Base-by-base conservation (phyloP, 1,139 yeast species). In the Scheffersomyces lignicola region DNA sequence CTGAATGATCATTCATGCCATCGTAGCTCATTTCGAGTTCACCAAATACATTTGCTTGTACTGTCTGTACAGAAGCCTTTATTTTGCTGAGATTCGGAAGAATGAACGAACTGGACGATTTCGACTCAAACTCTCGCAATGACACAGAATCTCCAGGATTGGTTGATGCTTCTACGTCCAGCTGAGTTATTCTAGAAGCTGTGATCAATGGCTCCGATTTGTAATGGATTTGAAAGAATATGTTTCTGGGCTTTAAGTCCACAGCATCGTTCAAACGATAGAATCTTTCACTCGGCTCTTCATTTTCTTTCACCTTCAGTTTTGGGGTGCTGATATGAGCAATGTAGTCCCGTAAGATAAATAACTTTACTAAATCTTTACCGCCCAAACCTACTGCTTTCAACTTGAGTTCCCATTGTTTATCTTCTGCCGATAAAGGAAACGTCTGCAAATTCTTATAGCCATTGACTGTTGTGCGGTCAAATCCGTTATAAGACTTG, bases 301-400 rank as follows among this genome's bases (percentile, higher is more conserved):
- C 9, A 28, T 14, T 4, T 20, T 18, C 11, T 29, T 21, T 31
- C 11, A 18, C 31, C 20, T 4, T 8, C 9, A 4, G 20, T 13
- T 27, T 13, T 20, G 37, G 29, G 10, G 48, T 45, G 3, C 85
- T 78, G 3, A 83, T 78, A 40, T 81, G 76, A 46, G 64, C 71
- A 6, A 89, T 73, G 48, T 88, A 86, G 29, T 81, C 82, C 38
- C 90, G 68, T 34, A 88, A 52, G 7, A 76, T 75, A 24, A 80
- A 78, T 5, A 92, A 63, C 57, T 90, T 92, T 97, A 97, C 90
- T 15, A 87, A 52, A 34, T 89, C 95, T 10, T 68, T 72, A 12
- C 79, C 85, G 13, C 69, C 73, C 32, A 90, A 62, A 0, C 97
- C 97, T 12, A 85, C 69, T 2, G 82, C 70, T 35, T 78, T 75